Evolutionary conservation across 2,329 filamentous ascomycete species (phyloP).

Genomic region (Pseudocercospora vitis): DNA sequence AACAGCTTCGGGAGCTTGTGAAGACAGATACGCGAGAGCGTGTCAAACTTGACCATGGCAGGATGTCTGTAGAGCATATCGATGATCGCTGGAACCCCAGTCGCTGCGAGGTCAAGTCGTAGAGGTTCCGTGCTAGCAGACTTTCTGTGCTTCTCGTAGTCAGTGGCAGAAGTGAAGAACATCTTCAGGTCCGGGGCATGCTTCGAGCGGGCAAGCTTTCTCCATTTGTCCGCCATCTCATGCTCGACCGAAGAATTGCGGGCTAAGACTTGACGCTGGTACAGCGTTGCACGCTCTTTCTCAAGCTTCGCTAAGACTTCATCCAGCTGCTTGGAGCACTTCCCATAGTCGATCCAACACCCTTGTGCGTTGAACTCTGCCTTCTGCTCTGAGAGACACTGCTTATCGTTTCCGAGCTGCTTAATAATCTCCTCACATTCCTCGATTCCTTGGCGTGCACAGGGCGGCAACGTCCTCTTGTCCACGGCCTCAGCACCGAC

Average conservation of each 20-base stretch:
- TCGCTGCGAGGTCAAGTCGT: slow-evolving; percentile 19
- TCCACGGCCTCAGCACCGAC: not conserved
- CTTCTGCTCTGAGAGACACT: not conserved
- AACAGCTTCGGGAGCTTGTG: slow-evolving; percentile 9
- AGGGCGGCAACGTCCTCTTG: not conserved
- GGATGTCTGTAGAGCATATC: slow-evolving; percentile 16
- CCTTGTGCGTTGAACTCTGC: not conserved
- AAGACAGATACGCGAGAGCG: not conserved
- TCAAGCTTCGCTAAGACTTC: not conserved
- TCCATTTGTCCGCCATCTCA: slow-evolving; percentile 10
- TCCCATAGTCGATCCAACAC: not conserved
- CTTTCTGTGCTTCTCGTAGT: slow-evolving; percentile 25
- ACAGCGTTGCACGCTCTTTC: not conserved
- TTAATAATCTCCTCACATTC: not conserved
- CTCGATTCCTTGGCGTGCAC: not conserved
- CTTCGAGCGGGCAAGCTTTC: slow-evolving; percentile 12
- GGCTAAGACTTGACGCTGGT: slow-evolving; percentile 16
- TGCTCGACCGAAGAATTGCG: slow-evolving; percentile 3
- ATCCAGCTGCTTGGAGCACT: not conserved
- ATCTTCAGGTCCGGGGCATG: slow-evolving; percentile 21
- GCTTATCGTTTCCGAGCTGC: not conserved
- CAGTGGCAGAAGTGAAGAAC: slow-evolving; percentile 22
- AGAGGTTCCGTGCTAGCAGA: slow-evolving; percentile 15
- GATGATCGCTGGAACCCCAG: slow-evolving; percentile 25
- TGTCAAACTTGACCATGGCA: slow-evolving; percentile 2